Evolutionary conservation across 2,329 filamentous ascomycete species (phyloP).

Genomic region (Biscogniauxia sp.): DNA sequence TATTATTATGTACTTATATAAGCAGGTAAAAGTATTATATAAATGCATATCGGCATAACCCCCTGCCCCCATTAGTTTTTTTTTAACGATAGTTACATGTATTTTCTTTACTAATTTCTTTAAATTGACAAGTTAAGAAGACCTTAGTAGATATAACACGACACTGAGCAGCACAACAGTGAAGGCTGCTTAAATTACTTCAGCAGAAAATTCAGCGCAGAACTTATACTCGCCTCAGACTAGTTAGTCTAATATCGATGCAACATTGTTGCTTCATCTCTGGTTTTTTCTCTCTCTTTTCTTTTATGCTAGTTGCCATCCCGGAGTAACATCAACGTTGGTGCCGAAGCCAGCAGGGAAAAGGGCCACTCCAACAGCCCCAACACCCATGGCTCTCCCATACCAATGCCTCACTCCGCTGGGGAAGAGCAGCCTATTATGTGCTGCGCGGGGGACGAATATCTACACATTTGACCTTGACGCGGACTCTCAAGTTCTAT

Average conservation of each 20-base stretch:
- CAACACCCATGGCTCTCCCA: conserved; percentile 38
- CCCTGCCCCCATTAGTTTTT: no score
- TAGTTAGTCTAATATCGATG: not conserved
- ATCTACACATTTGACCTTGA: conserved; percentile 64
- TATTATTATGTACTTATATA: no score
- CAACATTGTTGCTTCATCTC: not conserved
- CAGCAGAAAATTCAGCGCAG: not conserved
- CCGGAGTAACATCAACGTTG: not conserved
- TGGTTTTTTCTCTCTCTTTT: not conserved
- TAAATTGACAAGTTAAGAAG: no score
- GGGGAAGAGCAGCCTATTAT: conserved; percentile 51
- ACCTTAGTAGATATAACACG: no score
- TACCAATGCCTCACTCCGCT: conserved; percentile 61
- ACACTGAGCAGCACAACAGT: no score
- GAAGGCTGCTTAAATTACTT: no score
- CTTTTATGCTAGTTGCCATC: not conserved
- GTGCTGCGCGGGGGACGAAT: conserved; percentile 71
- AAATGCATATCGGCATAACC: no score
- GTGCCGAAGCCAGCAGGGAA: not conserved
- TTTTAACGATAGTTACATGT: no score
- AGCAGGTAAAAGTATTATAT: no score
- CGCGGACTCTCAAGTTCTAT: conserved; percentile 16
- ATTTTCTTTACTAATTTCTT: no score
- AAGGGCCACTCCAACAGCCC: not conserved
- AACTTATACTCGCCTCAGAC: not conserved